Conservation (phyloP, 768 basidiomycete genomes). For the Mycena vitilis region DNA sequence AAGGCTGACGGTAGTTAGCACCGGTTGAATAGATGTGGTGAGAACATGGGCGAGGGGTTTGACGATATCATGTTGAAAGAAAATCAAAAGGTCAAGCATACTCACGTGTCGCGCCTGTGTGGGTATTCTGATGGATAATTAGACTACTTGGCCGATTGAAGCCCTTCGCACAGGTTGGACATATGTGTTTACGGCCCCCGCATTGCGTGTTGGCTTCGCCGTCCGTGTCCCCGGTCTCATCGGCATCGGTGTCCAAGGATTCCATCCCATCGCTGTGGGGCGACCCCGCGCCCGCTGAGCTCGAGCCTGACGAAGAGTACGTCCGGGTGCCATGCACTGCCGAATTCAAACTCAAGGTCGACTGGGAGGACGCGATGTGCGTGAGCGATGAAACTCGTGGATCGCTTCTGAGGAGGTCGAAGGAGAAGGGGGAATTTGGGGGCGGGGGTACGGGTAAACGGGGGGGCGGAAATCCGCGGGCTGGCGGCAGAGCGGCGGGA, state of each 20-base stretch:
- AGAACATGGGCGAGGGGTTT: too few species aligned
- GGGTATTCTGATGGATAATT: slow-evolving; percentile 73
- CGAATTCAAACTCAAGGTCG: not conserved
- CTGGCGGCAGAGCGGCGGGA: too few species aligned
- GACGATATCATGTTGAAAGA: not conserved
- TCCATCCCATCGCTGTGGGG: not conserved
- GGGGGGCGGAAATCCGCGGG: too few species aligned
- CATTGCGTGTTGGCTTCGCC: not conserved
- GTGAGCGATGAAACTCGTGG: too few species aligned
- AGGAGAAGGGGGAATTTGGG: too few species aligned
- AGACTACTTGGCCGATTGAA: slow-evolving; percentile 78
- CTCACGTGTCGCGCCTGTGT: slow-evolving; percentile 78
- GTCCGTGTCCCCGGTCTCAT: not conserved
- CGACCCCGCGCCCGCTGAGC: too few species aligned
- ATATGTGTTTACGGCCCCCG: slow-evolving; percentile 58
- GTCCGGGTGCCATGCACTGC: not conserved
- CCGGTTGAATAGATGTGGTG: not conserved
- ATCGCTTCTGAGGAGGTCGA: too few species aligned
- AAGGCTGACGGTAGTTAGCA: slow-evolving; percentile 56
- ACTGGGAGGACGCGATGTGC: too few species aligned
- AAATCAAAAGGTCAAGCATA: not conserved
- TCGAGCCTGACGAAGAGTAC: too few species aligned
- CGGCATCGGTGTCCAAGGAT: not conserved
- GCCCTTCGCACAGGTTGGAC: slow-evolving; percentile 66
- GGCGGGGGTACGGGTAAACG: too few species aligned